Conservation (phyloP, 345 rosid species). For the Aquilaria yunnanensis region DNA sequence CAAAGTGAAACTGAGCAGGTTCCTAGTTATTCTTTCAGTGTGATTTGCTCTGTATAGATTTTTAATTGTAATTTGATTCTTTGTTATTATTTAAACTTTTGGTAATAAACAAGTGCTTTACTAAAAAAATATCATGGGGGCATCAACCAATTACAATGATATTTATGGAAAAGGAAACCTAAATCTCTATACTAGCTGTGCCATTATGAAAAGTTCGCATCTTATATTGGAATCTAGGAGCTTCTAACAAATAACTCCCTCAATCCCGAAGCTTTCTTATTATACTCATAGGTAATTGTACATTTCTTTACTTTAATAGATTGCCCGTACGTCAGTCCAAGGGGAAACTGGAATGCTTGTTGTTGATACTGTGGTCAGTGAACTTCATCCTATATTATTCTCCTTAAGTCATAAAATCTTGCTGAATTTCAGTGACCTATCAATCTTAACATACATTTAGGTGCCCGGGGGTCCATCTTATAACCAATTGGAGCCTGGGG, state of each 20-base stretch:
- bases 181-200: too few species aligned
- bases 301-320: constrained; percentile 34
- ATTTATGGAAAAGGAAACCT: not conserved
- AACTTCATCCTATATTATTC: not conserved
- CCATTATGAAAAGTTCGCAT: too few species aligned
- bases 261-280: too few species aligned
- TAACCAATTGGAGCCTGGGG: constrained; percentile 82
- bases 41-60: constrained; percentile 6
- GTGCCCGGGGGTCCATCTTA: constrained; percentile 96
- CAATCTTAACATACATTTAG: constrained; percentile 36
- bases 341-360: constrained; percentile 98
- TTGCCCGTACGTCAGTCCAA: constrained; percentile 72
- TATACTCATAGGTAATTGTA: too few species aligned
- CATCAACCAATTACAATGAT: too few species aligned
- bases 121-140: too few species aligned
- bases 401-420: constrained; percentile 1
- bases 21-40: constrained; percentile 10
- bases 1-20: constrained; percentile 88
- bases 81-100: not conserved
- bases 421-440: constrained; percentile 1
- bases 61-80: not conserved
- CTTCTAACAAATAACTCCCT: too few species aligned
- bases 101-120: too few species aligned
- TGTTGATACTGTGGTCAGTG: constrained; percentile 81
- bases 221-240: too few species aligned